Base-by-base conservation (phyloP, 2,329 filamentous ascomycete species). In the Alternaria burnsii region DNA sequence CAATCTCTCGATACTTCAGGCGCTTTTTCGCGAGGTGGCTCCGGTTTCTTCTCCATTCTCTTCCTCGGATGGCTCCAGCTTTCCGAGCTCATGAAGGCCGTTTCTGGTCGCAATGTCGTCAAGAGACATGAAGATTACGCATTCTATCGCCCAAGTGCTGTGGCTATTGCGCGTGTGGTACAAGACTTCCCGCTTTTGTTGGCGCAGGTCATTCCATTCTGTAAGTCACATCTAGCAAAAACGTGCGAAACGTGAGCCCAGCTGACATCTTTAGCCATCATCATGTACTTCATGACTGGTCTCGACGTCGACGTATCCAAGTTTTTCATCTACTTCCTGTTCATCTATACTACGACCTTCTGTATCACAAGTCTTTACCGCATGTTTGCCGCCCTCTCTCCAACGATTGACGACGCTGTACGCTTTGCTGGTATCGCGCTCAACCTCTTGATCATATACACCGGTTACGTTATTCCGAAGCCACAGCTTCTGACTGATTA, bases 71-170 rank as follows among this genome's bases (percentile, higher is more conserved):
- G 88, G 88, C 83, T 95, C 5, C 91, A 94, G 61, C 80, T 96
- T 48, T 87, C 89, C 0, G 92, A 96, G 75, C 83, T 94, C 55
- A 92, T 91, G 85, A 90, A 89, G 65, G 91, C 91, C 44, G 89
- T 94, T 9, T 86, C 86, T 52, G 89, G 91, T 5, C 85, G 92
- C 56, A 84, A 84, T 0, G 88, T 95, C 18, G 92, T 86, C 64
- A 89, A 80, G 77, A 87, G 88, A 40, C 89, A 91, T 69, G 85
- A 86, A 50, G 85, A 88, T 34, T 91, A 90, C 70, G 88, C 88
- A 1, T 90, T 91, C 75, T 91, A 91, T 70, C 83, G 87, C n/a
- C 89, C 89, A 0, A 88, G 87, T 36, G 88, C 89, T 38, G 87
- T 90, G 48, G 82, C 82, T 4, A 82, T 86, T 79, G 90, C 82